Evolutionary conservation across 306 rosid species (phyloP).

Genomic region (cucumber (Cucumis sativus)): DNA sequence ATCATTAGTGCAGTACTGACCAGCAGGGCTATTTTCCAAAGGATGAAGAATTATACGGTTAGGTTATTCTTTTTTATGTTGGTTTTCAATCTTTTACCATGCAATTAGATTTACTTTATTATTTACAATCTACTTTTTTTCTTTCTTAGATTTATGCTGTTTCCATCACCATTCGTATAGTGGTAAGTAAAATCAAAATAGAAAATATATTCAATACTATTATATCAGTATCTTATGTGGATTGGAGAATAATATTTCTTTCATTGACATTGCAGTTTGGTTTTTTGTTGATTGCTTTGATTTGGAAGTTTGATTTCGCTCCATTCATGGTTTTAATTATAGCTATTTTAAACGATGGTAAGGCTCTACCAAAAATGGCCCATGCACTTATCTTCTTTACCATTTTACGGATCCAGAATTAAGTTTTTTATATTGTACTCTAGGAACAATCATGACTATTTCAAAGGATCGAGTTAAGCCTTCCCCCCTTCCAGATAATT

Average conservation of each 20-base stretch:
- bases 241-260: not conserved
- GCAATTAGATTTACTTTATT: not conserved
- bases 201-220: too few species aligned
- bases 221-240: not conserved
- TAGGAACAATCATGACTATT: conserved; percentile 98
- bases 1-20: conserved; percentile 96
- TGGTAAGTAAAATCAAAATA: conserved; percentile 44
- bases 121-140: not conserved
- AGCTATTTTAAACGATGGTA: conserved; percentile 91
- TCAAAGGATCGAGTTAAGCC: conserved; percentile 97
- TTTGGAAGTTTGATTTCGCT: conserved; percentile 92
- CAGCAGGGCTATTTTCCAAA: conserved; percentile 96
- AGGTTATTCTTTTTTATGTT: conserved; percentile 21
- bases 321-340: conserved; percentile 97
- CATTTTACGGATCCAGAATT: not conserved
- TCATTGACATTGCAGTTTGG: conserved; percentile 59
- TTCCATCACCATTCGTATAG: conserved; percentile 96
- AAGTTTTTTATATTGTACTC: not conserved
- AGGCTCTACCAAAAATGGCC: conserved; percentile 8
- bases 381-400: not conserved
- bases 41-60: conserved; percentile 98
- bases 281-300: conserved; percentile 87
- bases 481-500: conserved; percentile 88
- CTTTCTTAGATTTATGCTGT: conserved; percentile 80
- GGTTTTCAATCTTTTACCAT: not conserved